Conservation (phyloP, 805 yeast species). For the Kluyveromyces dobzhanskii region DNA sequence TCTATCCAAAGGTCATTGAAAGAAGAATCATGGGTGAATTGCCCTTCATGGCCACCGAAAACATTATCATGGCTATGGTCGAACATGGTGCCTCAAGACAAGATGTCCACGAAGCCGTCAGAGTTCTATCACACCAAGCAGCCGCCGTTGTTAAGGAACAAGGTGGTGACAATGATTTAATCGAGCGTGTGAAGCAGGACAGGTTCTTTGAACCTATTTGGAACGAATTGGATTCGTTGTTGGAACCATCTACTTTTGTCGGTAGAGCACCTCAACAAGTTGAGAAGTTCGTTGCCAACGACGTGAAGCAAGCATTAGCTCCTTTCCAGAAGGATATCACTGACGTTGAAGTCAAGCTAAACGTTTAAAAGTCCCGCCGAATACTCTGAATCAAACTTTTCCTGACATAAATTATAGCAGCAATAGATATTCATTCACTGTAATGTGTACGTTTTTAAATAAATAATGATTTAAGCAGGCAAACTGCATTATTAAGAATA, state of each 20-base stretch:
- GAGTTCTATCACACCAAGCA: slow-evolving; percentile 95
- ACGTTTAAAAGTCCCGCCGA: slow-evolving; percentile 48
- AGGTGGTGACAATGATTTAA: slow-evolving; percentile 97
- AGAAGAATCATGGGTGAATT: slow-evolving; percentile 90
- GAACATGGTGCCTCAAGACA: slow-evolving; percentile 97
- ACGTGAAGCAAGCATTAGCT: slow-evolving; percentile 74
- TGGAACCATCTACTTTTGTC: slow-evolving; percentile 90
- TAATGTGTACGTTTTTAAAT: no score
- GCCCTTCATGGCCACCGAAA: slow-evolving; percentile 99
- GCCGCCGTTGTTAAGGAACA: slow-evolving; percentile 94
- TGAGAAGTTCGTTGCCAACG: slow-evolving; percentile 78
- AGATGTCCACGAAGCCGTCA: slow-evolving; percentile 95
- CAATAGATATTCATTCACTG: no score
- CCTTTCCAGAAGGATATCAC: slow-evolving; percentile 55
- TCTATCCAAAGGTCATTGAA: slow-evolving; percentile 97
- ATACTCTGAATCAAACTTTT: no score
- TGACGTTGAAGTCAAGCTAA: slow-evolving; percentile 64
- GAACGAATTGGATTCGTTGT: slow-evolving; percentile 66
- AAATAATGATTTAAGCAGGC: no score
- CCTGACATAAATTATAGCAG: no score
- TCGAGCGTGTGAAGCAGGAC: slow-evolving; percentile 73
- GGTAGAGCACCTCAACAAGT: slow-evolving; percentile 99
- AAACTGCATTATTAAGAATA: no score
- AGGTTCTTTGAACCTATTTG: slow-evolving; percentile 84
- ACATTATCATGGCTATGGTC: slow-evolving; percentile 99